Evolutionary conservation across 2,329 filamentous ascomycete genomes (phyloP).

Genomic region (Scortechinia acanthostroma): DNA sequence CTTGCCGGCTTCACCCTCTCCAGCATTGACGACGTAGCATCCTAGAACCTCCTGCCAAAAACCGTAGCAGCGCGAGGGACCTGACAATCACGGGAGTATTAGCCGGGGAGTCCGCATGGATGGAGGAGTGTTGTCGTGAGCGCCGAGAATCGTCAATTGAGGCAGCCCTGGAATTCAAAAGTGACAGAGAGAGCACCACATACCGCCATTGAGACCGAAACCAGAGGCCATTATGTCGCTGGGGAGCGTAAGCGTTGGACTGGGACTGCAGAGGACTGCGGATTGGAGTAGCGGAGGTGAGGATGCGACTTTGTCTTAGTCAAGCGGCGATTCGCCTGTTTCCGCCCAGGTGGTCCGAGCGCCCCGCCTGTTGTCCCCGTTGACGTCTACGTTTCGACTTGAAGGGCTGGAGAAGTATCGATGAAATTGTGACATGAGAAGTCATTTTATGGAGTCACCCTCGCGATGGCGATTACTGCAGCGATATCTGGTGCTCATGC

Average conservation of each 20-base stretch:
- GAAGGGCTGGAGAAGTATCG: too few relatives aligned
- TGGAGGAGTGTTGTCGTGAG: too few relatives aligned
- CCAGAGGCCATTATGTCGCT: slow-evolving; percentile 35
- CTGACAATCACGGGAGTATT: neutral
- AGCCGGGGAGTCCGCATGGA: too few relatives aligned
- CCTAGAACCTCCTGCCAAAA: slow-evolving; percentile 2
- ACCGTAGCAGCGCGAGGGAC: neutral
- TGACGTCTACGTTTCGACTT: neutral
- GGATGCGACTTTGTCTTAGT: too few relatives aligned
- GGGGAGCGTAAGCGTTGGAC: slow-evolving; percentile 9
- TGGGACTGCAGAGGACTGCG: slow-evolving; percentile 3
- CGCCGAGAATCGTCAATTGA: too few relatives aligned
- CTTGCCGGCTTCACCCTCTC: slow-evolving; percentile 1
- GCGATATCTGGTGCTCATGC: slow-evolving; percentile 44
- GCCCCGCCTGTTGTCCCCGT: slow-evolving; percentile 8
- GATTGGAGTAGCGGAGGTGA: neutral
- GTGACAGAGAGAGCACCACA: neutral
- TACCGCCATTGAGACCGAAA: slow-evolving; percentile 20
- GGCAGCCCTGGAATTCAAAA: too few relatives aligned
- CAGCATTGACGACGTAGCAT: neutral
- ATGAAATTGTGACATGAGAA: too few relatives aligned
- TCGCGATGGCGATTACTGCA: slow-evolving; percentile 22
- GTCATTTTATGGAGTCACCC: too few relatives aligned
- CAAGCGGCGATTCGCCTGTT: slow-evolving; percentile 8
- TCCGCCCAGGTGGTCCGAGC: slow-evolving; percentile 13